Conservation (phyloP, 2,329 filamentous ascomycete genomes). For the Byssoonygena ceratinophila region DNA sequence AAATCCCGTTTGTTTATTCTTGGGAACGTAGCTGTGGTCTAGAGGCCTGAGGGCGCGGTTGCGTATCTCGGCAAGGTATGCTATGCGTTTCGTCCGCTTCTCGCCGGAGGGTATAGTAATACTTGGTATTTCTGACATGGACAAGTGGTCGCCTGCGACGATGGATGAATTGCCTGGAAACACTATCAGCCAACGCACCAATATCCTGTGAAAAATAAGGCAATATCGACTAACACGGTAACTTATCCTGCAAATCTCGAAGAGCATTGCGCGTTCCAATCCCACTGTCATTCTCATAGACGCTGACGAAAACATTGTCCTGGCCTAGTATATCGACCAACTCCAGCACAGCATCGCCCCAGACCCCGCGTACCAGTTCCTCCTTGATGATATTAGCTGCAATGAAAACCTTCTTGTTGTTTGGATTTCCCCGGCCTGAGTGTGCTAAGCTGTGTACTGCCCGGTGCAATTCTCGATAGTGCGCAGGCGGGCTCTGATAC, state of each 20-base stretch:
- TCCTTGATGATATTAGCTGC: slow-evolving; percentile 14
- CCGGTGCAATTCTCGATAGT: slow-evolving; percentile 7
- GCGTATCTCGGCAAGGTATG: slow-evolving; percentile 13
- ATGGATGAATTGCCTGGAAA: slow-evolving; percentile 14
- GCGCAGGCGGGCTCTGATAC: slow-evolving; percentile 9
- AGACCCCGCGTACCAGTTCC: slow-evolving; percentile 10
- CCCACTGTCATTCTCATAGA: slow-evolving; percentile 16
- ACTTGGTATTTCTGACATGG: slow-evolving; percentile 3
- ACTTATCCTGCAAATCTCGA: slow-evolving; percentile 4
- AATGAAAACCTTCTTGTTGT: slow-evolving; percentile 13
- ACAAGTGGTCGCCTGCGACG: slow-evolving; percentile 11
- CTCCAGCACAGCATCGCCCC: slow-evolving; percentile 10
- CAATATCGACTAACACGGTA: slow-evolving; percentile 9
- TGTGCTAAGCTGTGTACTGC: not conserved
- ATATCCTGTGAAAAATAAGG: not conserved
- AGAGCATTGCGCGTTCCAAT: slow-evolving; percentile 10
- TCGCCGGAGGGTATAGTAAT: slow-evolving; percentile 7
- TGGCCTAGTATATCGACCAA: slow-evolving; percentile 11
- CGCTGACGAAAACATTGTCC: slow-evolving; percentile 15
- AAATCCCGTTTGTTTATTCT: slow-evolving; percentile 2
- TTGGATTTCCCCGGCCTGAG: slow-evolving; percentile 10
- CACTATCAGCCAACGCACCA: not conserved
- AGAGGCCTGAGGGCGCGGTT: slow-evolving; percentile 12
- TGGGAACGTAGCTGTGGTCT: slow-evolving; percentile 4
- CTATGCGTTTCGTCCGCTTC: slow-evolving; percentile 11